Evolutionary conservation across 345 rosid genomes (phyloP), one percentile per base, ranked within the genome.

Genomic region (Erucastrum elatum): DNA sequence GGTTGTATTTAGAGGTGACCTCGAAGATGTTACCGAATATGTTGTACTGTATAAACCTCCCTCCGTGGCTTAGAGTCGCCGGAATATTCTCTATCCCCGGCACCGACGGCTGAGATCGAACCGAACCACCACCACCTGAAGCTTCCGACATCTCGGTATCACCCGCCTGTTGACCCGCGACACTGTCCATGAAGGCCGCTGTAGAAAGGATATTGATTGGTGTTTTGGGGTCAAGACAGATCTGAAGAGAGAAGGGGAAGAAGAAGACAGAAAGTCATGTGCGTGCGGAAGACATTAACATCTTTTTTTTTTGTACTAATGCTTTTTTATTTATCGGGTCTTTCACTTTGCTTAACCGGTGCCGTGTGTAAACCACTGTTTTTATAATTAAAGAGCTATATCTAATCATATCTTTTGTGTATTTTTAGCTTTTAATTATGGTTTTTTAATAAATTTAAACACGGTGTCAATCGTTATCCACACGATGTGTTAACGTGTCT

Each of bases 21-120:
- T 91, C 98, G 58, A 96, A 96, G 64, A 96, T 89, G 86, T 96
- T 93, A 5, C 99, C 99, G 77, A 91, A 91, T 8, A 96, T 96
- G 80, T 96, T 93, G 74, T 96, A 96, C 80, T 91, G 98, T 12
- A 96, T 93, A 81, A 96, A 96, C 77, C 87, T 83, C 9, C 98
- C 99, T 1, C 97, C 98, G 72, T 96, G 95, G 89, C 94, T 93
- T 17, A 93, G 83, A 62, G 88, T 85, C 15, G 97, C 96, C 69
- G 94, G 98, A 27, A 93, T 91, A 75, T 77, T 93, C 81, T 96
- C 98, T 83, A 88, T 75, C 73, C 90, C 84, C 0, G 83, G 79
- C 58, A 74, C 61, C 1, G 82, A 79, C 2, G 80, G 83, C 17
- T 56, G 12, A 37, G 87, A 70, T 37, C 86, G 49, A 73, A 82